Conservation (phyloP, 208 protist species). For the Naegleria lovaniensis region DNA sequence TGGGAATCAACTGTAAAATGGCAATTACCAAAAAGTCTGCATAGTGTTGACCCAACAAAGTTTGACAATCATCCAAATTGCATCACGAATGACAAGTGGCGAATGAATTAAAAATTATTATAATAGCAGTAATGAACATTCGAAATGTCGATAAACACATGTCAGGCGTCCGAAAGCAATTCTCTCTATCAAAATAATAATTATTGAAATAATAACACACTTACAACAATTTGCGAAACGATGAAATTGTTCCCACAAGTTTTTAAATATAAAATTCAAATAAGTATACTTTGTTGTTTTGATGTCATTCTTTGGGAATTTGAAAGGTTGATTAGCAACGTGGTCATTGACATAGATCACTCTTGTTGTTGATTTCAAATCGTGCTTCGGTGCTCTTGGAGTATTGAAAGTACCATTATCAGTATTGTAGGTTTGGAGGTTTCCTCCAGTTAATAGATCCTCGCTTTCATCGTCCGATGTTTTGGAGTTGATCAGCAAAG, state of each 20-base stretch:
- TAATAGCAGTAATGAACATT: constrained; percentile 36
- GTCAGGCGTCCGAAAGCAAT: constrained; percentile 45
- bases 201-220: constrained; percentile 40
- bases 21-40: not conserved
- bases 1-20: constrained; percentile 29
- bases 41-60: too few relatives aligned
- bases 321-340: not conserved
- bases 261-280: constrained; percentile 61
- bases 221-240: constrained; percentile 18
- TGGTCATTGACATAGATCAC: not conserved
- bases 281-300: constrained; percentile 59
- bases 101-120: too few relatives aligned
- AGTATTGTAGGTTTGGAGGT: not conserved
- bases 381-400: not conserved
- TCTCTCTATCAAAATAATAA: constrained; percentile 55
- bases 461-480: not conserved
- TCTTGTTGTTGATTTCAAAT: not conserved
- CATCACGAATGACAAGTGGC: not conserved
- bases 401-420: not conserved
- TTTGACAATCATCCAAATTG: too few relatives aligned
- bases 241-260: constrained; percentile 60
- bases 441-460: not conserved
- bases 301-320: not conserved
- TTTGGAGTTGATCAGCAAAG: not conserved
- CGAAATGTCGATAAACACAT: constrained; percentile 46